phyloP scores from a whole-genome alignment of 192 early-diverging fungal genomes.

The Linnemannia hyalina region DNA sequence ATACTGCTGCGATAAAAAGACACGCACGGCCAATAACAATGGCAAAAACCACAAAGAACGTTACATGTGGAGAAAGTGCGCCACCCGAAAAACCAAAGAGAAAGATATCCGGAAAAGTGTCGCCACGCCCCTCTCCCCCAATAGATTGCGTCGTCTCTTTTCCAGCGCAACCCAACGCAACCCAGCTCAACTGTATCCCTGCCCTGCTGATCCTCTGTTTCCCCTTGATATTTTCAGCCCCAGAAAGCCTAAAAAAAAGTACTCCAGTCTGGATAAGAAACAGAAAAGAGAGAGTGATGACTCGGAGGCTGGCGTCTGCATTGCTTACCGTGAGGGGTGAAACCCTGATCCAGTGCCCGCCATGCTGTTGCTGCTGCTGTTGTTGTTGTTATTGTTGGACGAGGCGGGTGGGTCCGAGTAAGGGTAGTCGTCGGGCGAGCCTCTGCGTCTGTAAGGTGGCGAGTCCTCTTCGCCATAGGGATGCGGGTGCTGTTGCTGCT shows the following conservation, averaged over 20 bases:
- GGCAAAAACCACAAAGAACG: not conserved
- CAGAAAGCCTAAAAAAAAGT: slow-evolving; percentile 10
- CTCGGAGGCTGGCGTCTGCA: not conserved
- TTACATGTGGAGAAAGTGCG: not conserved
- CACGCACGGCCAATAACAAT: not conserved
- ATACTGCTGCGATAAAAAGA: not conserved
- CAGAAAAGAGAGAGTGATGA: not conserved
- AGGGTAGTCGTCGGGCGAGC: slow-evolving; percentile 47
- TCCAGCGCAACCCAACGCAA: not conserved
- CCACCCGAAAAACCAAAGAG: not conserved
- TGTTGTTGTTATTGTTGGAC: slow-evolving; percentile 9
- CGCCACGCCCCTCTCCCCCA: not conserved
- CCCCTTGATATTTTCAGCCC: slow-evolving; percentile 1
- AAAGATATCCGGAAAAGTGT: not conserved
- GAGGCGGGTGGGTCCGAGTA: slow-evolving; percentile 48
- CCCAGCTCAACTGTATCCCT: not conserved
- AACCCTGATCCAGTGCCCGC: slow-evolving; percentile 7
- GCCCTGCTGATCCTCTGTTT: not conserved
- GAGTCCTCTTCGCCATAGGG: slow-evolving; percentile 47
- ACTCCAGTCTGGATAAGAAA: slow-evolving; percentile 2
- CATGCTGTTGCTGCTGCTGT: not conserved
- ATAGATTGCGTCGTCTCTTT: not conserved
- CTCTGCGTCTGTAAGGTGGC: slow-evolving; percentile 45
- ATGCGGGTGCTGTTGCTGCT: slow-evolving; percentile 24
- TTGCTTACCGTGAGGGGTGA: slow-evolving; percentile 31